Percentiles rank a stretch among this genome's conserved stretches.
phyloP scores from a whole-genome alignment of 495 filamentous ascomycete genomes.

The Penicillium salamii region DNA sequence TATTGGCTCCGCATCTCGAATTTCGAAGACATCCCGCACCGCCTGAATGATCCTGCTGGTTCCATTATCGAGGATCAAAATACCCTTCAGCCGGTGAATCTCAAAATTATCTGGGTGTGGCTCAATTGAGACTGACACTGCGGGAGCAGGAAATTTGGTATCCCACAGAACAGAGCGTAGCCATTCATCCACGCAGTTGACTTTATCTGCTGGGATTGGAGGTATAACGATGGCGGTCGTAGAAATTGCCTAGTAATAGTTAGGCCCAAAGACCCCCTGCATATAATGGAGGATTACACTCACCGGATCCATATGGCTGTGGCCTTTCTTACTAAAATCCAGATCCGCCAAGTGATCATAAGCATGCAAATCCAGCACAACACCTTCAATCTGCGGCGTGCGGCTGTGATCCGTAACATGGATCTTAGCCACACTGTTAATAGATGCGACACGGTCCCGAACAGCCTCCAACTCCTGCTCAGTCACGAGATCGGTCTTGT shows the following conservation, averaged over 20 bases:
- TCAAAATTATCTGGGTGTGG: slow-evolving; percentile 49
- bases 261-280: neutral
- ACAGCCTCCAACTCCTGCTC: slow-evolving; percentile 62
- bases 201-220: slow-evolving; percentile 46
- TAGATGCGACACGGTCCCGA: slow-evolving; percentile 65
- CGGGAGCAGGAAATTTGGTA: slow-evolving; percentile 50
- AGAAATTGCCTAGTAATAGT: slow-evolving; percentile 68
- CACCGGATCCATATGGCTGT: slow-evolving; percentile 83
- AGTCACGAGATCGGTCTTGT: slow-evolving; percentile 89
- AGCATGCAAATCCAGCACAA: slow-evolving; percentile 86
- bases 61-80: slow-evolving; percentile 60
- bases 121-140: neutral
- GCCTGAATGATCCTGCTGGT: slow-evolving; percentile 78
- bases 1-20: slow-evolving; percentile 59
- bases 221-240: slow-evolving; percentile 70
- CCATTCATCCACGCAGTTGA: slow-evolving; percentile 73
- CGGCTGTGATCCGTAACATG: slow-evolving; percentile 75
- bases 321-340: slow-evolving; percentile 62
- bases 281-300: slow-evolving; percentile 14
- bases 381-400: slow-evolving; percentile 77
- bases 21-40: slow-evolving; percentile 90
- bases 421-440: slow-evolving; percentile 87
- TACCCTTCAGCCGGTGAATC: slow-evolving; percentile 84
- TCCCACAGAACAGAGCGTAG: slow-evolving; percentile 85
- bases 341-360: slow-evolving; percentile 77